Percentiles rank a stretch among this genome's conserved stretches.
phyloP scores from a whole-genome alignment of 169 alveolate species.

The Plasmodium vinckei region DNA sequence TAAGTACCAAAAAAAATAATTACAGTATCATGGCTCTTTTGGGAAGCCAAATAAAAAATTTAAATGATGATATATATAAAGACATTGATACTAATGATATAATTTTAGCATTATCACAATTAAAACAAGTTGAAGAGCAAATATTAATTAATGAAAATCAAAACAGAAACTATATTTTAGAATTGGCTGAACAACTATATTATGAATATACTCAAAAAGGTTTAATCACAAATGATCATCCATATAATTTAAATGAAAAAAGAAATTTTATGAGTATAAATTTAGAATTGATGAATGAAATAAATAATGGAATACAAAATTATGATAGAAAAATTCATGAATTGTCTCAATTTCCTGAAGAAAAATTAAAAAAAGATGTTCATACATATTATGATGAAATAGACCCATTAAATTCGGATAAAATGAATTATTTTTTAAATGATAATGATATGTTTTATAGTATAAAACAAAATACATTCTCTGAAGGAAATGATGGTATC shows the following conservation, averaged over 20 bases:
- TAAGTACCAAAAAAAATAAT: slow-evolving; percentile 62
- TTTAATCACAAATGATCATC: slow-evolving; percentile 26
- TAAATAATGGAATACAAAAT: slow-evolving; percentile 38
- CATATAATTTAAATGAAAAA: slow-evolving; percentile 44
- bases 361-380: slow-evolving; percentile 9
- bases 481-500: slow-evolving; percentile 1
- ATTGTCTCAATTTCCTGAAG: slow-evolving; percentile 17
- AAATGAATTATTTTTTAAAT: slow-evolving; percentile 1
- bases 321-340: slow-evolving; percentile 32
- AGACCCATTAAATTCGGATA: slow-evolving; percentile 20
- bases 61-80: slow-evolving; percentile 65
- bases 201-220: slow-evolving; percentile 64
- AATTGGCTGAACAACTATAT: slow-evolving; percentile 59
- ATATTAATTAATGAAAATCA: slow-evolving; percentile 44
- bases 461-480: slow-evolving; percentile 12
- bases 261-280: slow-evolving; percentile 23
- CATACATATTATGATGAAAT: not conserved
- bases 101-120: slow-evolving; percentile 58
- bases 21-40: slow-evolving; percentile 70
- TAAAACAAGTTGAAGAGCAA: slow-evolving; percentile 53
- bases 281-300: slow-evolving; percentile 59
- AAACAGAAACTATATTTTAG: slow-evolving; percentile 55
- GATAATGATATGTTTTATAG: slow-evolving; percentile 30
- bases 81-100: slow-evolving; percentile 70
- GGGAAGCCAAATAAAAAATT: slow-evolving; percentile 67